Percentiles rank a stretch among this genome's conserved stretches.
phyloP scores from a whole-genome alignment of 176 grass and related monocot species.

The Triticum dicoccoides region DNA sequence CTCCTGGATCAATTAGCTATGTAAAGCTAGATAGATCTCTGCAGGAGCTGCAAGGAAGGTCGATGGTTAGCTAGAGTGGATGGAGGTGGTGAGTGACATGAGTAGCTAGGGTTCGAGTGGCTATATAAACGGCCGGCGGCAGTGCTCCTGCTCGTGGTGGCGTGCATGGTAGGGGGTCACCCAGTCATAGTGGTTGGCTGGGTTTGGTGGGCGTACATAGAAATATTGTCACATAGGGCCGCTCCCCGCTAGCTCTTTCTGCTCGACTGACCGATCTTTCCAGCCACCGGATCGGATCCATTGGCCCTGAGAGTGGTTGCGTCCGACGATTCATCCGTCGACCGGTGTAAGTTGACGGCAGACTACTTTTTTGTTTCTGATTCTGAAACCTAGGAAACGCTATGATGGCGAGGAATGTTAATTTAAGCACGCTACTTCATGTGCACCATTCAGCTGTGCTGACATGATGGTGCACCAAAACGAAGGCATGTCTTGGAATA shows the following conservation, averaged over 20 bases:
- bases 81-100: constrained; percentile 21
- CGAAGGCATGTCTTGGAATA: background rate
- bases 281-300: background rate
- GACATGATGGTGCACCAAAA: background rate
- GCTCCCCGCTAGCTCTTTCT: background rate
- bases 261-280: background rate
- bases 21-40: background rate
- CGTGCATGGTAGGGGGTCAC: constrained; percentile 54
- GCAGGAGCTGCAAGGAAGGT: background rate
- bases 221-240: constrained; percentile 23
- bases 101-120: background rate
- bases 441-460: background rate
- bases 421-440: background rate
- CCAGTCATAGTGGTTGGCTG: constrained; percentile 38
- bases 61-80: background rate
- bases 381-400: background rate
- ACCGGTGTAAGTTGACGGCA: background rate
- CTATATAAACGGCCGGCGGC: constrained; percentile 19
- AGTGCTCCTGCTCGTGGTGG: background rate
- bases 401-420: background rate
- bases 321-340: background rate
- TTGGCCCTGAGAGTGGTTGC: background rate
- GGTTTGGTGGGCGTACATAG: constrained; percentile 46
- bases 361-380: background rate
- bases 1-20: background rate